These are phyloP conservation scores for Aleurites moluccanus DNA, from an alignment of 441 rosid genomes.

Conservation along the genomic window DNA sequence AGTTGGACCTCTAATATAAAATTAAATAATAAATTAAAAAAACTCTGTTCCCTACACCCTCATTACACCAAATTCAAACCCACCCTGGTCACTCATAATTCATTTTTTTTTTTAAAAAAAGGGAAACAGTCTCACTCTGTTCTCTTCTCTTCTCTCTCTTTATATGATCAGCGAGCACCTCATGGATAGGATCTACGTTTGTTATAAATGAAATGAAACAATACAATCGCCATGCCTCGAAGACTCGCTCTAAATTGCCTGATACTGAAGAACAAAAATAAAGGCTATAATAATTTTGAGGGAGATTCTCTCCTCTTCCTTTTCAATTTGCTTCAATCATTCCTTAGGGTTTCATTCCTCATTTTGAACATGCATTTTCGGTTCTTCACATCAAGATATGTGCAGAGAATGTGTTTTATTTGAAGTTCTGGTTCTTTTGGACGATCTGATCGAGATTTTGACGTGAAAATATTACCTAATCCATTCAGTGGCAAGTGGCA, in stretches of 20 bases:
- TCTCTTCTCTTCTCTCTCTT: background rate
- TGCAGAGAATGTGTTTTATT: conserved; percentile 33
- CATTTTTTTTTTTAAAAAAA: too few species aligned
- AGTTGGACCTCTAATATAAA: too few species aligned
- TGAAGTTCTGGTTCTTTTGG: conserved; percentile 19
- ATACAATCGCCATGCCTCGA: conserved; percentile 33
- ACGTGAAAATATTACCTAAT: conserved; percentile 17
- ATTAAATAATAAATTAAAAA: too few species aligned
- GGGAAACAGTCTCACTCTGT: too few species aligned
- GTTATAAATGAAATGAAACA: conserved; percentile 15
- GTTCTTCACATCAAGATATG: conserved; percentile 37
- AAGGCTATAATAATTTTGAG: conserved; percentile 16
- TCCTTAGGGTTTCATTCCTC: background rate
- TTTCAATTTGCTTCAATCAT: conserved; percentile 30
- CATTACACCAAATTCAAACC: too few species aligned
- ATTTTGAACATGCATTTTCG: conserved; percentile 12
- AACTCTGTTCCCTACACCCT: too few species aligned
- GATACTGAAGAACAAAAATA: background rate
- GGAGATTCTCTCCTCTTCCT: conserved; percentile 21
- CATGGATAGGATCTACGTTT: conserved; percentile 69
- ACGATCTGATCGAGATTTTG: conserved; percentile 26
- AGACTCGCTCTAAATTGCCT: conserved; percentile 27
- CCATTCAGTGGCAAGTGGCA: background rate
- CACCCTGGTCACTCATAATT: too few species aligned
- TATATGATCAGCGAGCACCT: conserved; percentile 46